Base-by-base conservation (phyloP, 805 yeast species). In the Candida nemodendra region DNA sequence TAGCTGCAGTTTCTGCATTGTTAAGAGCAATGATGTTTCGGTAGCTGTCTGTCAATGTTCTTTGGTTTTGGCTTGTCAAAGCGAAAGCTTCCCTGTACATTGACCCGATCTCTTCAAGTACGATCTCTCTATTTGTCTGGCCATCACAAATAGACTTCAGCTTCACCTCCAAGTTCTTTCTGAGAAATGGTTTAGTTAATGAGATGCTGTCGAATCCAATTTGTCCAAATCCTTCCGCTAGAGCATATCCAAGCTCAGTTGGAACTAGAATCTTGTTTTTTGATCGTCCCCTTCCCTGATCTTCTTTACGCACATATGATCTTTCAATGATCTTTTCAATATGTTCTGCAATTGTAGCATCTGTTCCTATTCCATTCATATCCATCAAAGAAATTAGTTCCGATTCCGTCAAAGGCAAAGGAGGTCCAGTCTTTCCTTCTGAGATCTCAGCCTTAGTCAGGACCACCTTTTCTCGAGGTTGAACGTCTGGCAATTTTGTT, bases 271-370 rank as follows among this genome's bases (percentile, higher is more conserved):
- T 66, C 1, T 64, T 64, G 17, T 66, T 65, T 30, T 63, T 64
- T 4, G 47, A 47, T 42, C 62, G 68, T 8, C 70, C 66, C 31
- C 68, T 28, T 5, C 64, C 55, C 30, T 60, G 65, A 36, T 58
- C 63, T 13, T 47, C 48, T 47, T 72, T 79, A 13, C 61, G 63
- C 4, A 86, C 76, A 53, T 90, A 95, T 14, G 79, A 78, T 36
- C 99, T 64, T 9, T 61, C 59, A 19, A 74, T 64, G 29, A 93
- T 79, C 55, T 85, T 90, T 41, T 84, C 89, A 26, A 93, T 93
- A 61, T 93, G 99, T 29, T 93, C 99, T 0, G 98, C 99, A 62
- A 93, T 95, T 0, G 99, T 93, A 1, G 99, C 99, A 66, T 93
- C 99, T 0, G 99, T 93, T 2, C 99, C 99, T 30, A 93, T 93